Conservation (phyloP, 345 rosid genomes). For the Bruguiera parviflora region DNA sequence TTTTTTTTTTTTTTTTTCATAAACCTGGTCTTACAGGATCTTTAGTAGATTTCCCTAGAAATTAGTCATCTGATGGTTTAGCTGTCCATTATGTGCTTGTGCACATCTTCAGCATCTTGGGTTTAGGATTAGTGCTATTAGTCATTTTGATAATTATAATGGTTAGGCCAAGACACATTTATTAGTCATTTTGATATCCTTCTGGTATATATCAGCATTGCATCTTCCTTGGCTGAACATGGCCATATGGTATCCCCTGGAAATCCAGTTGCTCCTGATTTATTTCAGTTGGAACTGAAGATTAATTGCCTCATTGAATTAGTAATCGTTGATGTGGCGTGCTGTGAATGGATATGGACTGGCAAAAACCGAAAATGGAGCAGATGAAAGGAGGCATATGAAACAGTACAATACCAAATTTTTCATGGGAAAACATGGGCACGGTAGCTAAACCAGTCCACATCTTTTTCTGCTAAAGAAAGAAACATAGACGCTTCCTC, state of each 20-base stretch:
- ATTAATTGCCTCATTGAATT: conserved; percentile 2
- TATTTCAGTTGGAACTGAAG: conserved; percentile 18
- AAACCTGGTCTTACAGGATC: not conserved
- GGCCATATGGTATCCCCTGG: not conserved
- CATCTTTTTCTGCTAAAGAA: conserved; percentile 38
- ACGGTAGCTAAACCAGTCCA: conserved; percentile 29
- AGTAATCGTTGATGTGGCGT: conserved; percentile 16
- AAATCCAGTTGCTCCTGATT: not conserved
- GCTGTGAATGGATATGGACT: not conserved
- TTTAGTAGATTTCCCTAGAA: not conserved
- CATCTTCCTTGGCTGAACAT: not conserved
- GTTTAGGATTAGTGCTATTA: not conserved
- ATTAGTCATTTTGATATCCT: not conserved
- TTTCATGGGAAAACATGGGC: conserved; percentile 32
- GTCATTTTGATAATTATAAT: not conserved
- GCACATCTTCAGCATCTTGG: not conserved
- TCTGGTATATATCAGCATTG: not conserved
- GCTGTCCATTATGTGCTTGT: too few relatives aligned
- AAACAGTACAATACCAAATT: conserved; percentile 12
- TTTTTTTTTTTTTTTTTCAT: too few relatives aligned
- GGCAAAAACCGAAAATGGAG: not conserved
- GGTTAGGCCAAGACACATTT: not conserved
- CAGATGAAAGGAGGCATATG: not conserved
- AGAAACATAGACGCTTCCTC: not conserved
- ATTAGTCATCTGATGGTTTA: too few relatives aligned